Evolutionary conservation across 2,329 filamentous ascomycete species (phyloP).

Genomic region (Calonectria hongkongensis): DNA sequence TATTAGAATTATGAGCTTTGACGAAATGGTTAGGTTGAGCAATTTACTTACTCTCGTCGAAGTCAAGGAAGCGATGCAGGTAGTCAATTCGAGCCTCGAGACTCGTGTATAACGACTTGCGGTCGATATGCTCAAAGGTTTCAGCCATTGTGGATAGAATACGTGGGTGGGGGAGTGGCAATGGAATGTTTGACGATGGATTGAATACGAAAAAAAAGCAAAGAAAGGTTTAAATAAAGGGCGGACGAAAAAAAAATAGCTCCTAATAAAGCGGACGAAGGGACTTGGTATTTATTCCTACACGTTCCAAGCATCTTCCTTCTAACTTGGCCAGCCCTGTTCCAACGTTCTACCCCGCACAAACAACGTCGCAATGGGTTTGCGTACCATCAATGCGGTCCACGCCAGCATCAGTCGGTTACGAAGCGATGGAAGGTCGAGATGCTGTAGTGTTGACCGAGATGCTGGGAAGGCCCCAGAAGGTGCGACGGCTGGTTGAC

Average conservation of each 20-base stretch:
- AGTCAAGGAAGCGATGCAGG: slow-evolving; percentile 85
- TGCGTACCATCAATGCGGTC: slow-evolving; percentile 12
- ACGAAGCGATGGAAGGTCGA: slow-evolving; percentile 17
- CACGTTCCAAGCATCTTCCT: not conserved
- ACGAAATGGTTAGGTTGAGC: not conserved
- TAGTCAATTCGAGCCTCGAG: slow-evolving; percentile 82
- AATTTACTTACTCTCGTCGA: slow-evolving; percentile 76
- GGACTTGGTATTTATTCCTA: not conserved
- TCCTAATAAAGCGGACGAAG: not conserved
- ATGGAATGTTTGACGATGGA: not conserved
- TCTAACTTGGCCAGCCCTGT: not conserved
- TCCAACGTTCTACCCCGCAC: slow-evolving; percentile 1
- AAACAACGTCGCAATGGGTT: not conserved
- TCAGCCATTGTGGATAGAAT: not conserved
- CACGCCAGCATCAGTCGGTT: not conserved
- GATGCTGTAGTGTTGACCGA: not conserved
- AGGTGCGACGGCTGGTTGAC: not conserved
- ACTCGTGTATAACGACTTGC: slow-evolving; percentile 82
- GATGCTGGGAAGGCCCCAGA: slow-evolving; percentile 11
- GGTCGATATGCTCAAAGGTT: slow-evolving; percentile 75
- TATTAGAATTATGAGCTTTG: slow-evolving; percentile 36
- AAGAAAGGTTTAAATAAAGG: too few relatives aligned
- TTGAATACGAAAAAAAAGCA: not conserved
- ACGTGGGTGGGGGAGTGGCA: not conserved
- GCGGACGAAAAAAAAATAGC: not conserved